Percentiles rank a stretch among this genome's conserved stretches.
Conservation (phyloP, 306 rosid genomes). For the Senna siamea region DNA sequence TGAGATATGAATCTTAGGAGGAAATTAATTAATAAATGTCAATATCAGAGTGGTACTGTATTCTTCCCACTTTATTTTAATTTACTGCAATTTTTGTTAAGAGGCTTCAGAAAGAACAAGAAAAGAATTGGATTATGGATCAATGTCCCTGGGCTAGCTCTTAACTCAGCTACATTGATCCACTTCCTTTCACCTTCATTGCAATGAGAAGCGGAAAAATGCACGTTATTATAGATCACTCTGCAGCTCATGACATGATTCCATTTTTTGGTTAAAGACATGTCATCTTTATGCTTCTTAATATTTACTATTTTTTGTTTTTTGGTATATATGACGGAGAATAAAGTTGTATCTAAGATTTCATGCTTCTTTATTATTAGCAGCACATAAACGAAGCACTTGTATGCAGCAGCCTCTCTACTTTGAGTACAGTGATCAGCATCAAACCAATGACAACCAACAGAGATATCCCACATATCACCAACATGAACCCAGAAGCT, state of each 20-base stretch:
- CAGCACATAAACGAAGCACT: slow-evolving; percentile 27
- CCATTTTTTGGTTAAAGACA: neutral
- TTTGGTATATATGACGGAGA: neutral
- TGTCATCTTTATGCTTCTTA: slow-evolving; percentile 11
- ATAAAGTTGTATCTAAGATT: neutral
- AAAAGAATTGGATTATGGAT: neutral
- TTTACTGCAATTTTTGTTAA: neutral
- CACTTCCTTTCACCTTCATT: neutral
- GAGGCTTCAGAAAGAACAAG: neutral
- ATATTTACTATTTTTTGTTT: neutral
- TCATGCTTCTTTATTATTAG: slow-evolving; percentile 11
- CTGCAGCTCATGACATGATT: neutral
- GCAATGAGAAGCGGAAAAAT: neutral
- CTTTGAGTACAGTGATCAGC: slow-evolving; percentile 46
- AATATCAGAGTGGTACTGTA: neutral
- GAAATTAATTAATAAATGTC: neutral
- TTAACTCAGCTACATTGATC: neutral
- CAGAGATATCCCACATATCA: slow-evolving; percentile 41
- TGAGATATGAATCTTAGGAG: neutral
- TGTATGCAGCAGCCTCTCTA: slow-evolving; percentile 36
- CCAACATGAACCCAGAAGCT: slow-evolving; percentile 47
- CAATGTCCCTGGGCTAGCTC: slow-evolving; percentile 1
- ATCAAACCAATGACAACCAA: slow-evolving; percentile 49
- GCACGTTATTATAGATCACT: neutral
- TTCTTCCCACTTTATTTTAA: neutral